These are phyloP conservation scores for Favolaschia claudopus DNA, from an alignment of 768 basidiomycete genomes.

Conservation along the genomic window DNA sequence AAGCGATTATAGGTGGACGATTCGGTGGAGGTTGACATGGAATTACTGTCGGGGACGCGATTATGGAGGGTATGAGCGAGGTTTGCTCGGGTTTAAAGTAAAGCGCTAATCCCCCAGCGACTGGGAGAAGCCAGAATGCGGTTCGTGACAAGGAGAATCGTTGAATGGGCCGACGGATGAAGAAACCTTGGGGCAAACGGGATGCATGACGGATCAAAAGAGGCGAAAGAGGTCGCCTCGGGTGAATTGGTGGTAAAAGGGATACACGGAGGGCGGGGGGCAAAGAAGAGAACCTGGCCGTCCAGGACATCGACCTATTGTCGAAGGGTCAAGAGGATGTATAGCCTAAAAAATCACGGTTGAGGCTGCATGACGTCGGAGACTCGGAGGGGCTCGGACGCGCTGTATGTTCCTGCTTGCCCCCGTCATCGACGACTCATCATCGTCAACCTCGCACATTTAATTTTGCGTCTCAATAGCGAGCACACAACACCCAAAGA, in stretches of 20 bases:
- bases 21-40: slow-evolving; percentile 41
- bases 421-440: neutral
- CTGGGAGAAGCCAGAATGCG: slow-evolving; percentile 62
- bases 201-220: slow-evolving; percentile 38
- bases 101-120: slow-evolving; percentile 61
- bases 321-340: too few relatives aligned
- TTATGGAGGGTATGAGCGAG: slow-evolving; percentile 53
- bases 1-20: slow-evolving; percentile 55
- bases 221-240: neutral
- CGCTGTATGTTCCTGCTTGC: neutral
- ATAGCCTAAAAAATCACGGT: neutral
- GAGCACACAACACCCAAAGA: too few relatives aligned
- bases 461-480: too few relatives aligned
- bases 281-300: slow-evolving; percentile 12
- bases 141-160: slow-evolving; percentile 38
- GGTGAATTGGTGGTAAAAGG: slow-evolving; percentile 4
- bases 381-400: neutral
- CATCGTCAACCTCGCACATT: too few relatives aligned
- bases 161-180: slow-evolving; percentile 40
- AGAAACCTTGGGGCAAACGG: slow-evolving; percentile 39
- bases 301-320: slow-evolving; percentile 13
- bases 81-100: slow-evolving; percentile 54
- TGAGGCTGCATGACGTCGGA: slow-evolving; percentile 23
- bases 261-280: slow-evolving; percentile 13
- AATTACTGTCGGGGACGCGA: slow-evolving; percentile 57